Conservation (phyloP, 306 rosid genomes). For the Sindora glabra region DNA sequence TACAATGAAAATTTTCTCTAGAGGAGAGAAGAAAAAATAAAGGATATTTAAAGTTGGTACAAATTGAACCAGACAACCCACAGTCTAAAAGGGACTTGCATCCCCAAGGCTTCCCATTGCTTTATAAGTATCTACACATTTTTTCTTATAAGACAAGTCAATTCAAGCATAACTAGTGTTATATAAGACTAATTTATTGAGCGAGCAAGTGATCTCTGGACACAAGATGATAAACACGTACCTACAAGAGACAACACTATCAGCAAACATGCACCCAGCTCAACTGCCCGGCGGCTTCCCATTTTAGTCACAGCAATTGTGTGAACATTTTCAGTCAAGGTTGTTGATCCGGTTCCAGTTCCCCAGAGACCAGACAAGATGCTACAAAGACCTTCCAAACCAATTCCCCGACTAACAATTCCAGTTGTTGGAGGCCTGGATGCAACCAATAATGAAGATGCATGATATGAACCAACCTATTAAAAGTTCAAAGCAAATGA, state of each 20-base stretch:
- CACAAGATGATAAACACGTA: constrained; percentile 17
- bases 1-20: background rate
- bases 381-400: constrained; percentile 89
- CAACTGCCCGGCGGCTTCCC: constrained; percentile 99
- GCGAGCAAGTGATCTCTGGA: too few species aligned
- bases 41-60: background rate
- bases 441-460: constrained; percentile 91
- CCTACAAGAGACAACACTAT: constrained; percentile 86
- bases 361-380: constrained; percentile 98
- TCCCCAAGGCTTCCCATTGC: background rate
- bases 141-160: too few species aligned
- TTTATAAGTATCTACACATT: too few species aligned
- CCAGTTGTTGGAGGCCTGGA: constrained; percentile 96
- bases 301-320: constrained; percentile 97
- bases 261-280: constrained; percentile 80
- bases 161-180: too few species aligned
- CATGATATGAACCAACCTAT: constrained; percentile 98
- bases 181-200: too few species aligned
- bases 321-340: constrained; percentile 91
- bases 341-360: constrained; percentile 88
- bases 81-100: background rate
- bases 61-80: background rate
- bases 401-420: constrained; percentile 90
- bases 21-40: too few species aligned
- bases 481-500: constrained; percentile 33